A percentile compares a stretch with the other conserved stretches of the same genome.
Evolutionary conservation across 2,329 filamentous ascomycete genomes (phyloP).

Genomic region (Diaporthe citrichinensis): DNA sequence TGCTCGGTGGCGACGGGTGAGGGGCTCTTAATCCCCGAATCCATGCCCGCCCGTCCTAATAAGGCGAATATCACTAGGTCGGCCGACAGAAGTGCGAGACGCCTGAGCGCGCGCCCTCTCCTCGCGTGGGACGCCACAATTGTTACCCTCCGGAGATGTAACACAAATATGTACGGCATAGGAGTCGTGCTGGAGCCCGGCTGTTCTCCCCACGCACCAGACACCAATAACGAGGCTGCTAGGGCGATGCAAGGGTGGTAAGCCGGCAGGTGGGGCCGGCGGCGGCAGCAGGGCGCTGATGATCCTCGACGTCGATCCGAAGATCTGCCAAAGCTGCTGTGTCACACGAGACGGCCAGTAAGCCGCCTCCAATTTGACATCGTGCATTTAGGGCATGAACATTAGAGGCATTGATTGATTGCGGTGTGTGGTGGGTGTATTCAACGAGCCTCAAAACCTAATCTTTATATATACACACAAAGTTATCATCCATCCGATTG

Average conservation of each 20-base stretch:
- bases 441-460: neutral
- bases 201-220: neutral
- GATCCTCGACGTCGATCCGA: conserved; percentile 19
- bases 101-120: neutral
- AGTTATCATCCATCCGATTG: neutral
- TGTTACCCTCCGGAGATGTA: neutral
- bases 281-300: neutral
- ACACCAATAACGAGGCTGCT: neutral
- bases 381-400: neutral
- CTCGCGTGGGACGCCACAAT: conserved; percentile 3
- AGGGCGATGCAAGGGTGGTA: neutral
- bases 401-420: neutral
- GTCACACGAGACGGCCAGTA: neutral
- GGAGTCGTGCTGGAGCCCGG: neutral
- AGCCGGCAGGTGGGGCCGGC: conserved; percentile 8
- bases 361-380: too few relatives aligned
- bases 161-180: neutral
- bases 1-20: neutral
- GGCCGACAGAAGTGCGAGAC: neutral
- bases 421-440: neutral
- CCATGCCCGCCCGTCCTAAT: neutral
- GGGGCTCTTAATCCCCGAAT: neutral
- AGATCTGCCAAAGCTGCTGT: neutral
- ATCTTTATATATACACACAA: neutral
- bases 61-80: neutral